These are phyloP conservation scores for Ambrosia hybrid DNA, from an alignment of 140 eudicot genomes.

Conservation along the genomic window DNA sequence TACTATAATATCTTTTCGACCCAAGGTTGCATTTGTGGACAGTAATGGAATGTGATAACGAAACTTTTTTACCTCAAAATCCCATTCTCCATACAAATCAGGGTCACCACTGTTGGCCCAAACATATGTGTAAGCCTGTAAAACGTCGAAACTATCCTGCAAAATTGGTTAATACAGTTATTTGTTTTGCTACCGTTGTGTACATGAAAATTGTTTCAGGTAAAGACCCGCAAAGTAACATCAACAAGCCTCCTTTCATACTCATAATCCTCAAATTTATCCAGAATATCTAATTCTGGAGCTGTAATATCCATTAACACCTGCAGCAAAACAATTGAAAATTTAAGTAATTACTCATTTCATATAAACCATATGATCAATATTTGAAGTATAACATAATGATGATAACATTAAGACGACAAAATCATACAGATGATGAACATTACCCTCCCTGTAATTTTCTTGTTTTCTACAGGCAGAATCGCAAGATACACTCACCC, in stretches of 20 bases:
- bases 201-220: slow-evolving; percentile 17
- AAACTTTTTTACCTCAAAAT: slow-evolving; percentile 67
- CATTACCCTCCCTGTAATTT: slow-evolving; percentile 77
- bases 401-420: slow-evolving; percentile 9
- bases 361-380: slow-evolving; percentile 11
- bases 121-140: slow-evolving; percentile 67
- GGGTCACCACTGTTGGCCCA: slow-evolving; percentile 75
- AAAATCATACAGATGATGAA: slow-evolving; percentile 10
- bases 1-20: too few species aligned
- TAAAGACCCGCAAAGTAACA: slow-evolving; percentile 60
- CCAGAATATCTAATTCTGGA: slow-evolving; percentile 70
- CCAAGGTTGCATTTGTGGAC: not conserved
- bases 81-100: slow-evolving; percentile 81
- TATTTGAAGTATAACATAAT: slow-evolving; percentile 3
- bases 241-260: slow-evolving; percentile 67
- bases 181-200: slow-evolving; percentile 1
- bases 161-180: slow-evolving; percentile 5
- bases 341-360: not conserved
- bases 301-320: slow-evolving; percentile 66
- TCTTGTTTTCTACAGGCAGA: slow-evolving; percentile 72
- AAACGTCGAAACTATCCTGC: slow-evolving; percentile 65
- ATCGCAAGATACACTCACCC: slow-evolving; percentile 96
- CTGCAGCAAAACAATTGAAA: slow-evolving; percentile 38
- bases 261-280: slow-evolving; percentile 83
- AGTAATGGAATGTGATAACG: not conserved